phyloP scores from a whole-genome alignment of 208 protist genomes.

The Trypanosoma cruzi region DNA sequence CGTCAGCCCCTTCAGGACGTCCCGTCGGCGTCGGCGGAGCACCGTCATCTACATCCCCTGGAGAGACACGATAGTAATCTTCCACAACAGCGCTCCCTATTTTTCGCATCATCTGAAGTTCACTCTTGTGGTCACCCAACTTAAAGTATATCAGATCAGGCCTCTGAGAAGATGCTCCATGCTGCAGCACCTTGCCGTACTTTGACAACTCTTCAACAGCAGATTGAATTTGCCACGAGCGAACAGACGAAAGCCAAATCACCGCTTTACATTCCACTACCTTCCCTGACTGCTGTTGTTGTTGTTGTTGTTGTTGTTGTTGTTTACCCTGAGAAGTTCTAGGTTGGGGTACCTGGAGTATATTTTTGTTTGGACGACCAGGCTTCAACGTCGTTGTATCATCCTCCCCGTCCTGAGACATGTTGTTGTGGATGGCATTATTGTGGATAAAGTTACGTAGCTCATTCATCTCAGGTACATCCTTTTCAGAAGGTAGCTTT shows the following conservation, averaged over 20 bases:
- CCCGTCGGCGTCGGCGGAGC: slow-evolving; percentile 4
- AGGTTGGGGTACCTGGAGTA: slow-evolving; percentile 65
- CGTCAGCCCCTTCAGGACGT: slow-evolving; percentile 16
- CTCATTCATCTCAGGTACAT: slow-evolving; percentile 26
- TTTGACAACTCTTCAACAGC: slow-evolving; percentile 23
- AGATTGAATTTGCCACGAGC: slow-evolving; percentile 4
- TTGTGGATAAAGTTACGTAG: slow-evolving; percentile 36
- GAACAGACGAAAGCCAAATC: slow-evolving; percentile 29
- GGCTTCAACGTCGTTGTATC: slow-evolving; percentile 19
- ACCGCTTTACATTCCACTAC: slow-evolving; percentile 31
- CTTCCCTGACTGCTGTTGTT: slow-evolving; percentile 32
- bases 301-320: too few species aligned
- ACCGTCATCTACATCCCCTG: slow-evolving; percentile 17
- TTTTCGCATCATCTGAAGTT: slow-evolving; percentile 21
- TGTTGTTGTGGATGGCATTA: slow-evolving; percentile 36
- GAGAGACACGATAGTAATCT: slow-evolving; percentile 21
- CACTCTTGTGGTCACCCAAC: slow-evolving; percentile 27
- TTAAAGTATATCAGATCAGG: slow-evolving; percentile 27
- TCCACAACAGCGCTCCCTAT: slow-evolving; percentile 27
- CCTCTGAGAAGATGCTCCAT: slow-evolving; percentile 23
- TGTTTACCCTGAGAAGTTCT: slow-evolving; percentile 52
- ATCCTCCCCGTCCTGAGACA: slow-evolving; percentile 26
- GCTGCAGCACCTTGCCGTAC: slow-evolving; percentile 30
- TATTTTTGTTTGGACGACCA: slow-evolving; percentile 7
- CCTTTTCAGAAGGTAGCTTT: slow-evolving; percentile 20